phyloP scores from a whole-genome alignment of 1,284 basidiomycete genomes.

The Melampsora americana region DNA sequence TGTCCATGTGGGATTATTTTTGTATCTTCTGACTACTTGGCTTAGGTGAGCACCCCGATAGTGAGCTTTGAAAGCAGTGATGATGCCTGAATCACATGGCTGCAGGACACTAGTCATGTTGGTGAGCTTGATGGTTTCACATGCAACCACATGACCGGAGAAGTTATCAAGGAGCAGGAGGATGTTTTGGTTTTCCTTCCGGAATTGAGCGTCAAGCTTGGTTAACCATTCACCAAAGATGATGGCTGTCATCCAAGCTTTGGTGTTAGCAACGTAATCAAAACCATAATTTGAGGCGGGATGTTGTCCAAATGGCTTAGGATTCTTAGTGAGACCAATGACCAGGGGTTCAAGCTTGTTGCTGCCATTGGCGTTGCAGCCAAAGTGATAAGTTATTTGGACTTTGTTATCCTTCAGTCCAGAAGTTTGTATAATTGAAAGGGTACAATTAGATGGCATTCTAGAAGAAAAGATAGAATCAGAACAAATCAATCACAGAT shows the following conservation, averaged over 20 bases:
- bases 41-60: constrained; percentile 43
- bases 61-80: not conserved
- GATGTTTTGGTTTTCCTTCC: not conserved
- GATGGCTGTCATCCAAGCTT: not conserved
- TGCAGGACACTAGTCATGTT: constrained; percentile 51
- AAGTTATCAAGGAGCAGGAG: constrained; percentile 1
- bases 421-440: not conserved
- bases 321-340: not conserved
- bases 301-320: not conserved
- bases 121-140: not conserved
- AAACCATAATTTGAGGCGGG: constrained; percentile 47
- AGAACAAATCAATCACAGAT: not conserved
- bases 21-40: not conserved
- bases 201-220: not conserved
- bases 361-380: not conserved
- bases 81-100: constrained; percentile 12
- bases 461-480: not conserved
- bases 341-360: not conserved
- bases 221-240: not conserved
- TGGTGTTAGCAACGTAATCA: constrained; percentile 31
- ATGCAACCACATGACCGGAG: not conserved
- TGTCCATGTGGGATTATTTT: not conserved
- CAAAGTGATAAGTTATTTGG: constrained; percentile 1
- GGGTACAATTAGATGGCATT: not conserved
- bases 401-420: not conserved